Conservation (phyloP, 2,329 filamentous ascomycete genomes). For the Coleophoma cylindrospora region DNA sequence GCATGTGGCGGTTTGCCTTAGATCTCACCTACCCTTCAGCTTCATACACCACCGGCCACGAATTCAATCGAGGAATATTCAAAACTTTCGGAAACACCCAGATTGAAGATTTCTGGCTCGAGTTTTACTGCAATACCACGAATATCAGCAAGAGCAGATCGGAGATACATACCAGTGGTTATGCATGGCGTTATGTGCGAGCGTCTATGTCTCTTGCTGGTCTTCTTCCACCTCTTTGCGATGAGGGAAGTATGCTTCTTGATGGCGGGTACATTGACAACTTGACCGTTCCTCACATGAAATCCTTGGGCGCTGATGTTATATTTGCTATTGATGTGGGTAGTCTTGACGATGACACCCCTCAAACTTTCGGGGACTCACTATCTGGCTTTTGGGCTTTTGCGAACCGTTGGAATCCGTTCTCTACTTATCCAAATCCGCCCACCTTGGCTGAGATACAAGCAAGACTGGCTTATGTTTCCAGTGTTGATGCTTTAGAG, state of each 20-base stretch:
- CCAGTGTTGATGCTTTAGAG: conserved; percentile 89
- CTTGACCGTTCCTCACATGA: conserved; percentile 95
- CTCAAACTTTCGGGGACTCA: conserved; percentile 89
- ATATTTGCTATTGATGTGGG: conserved; percentile 97
- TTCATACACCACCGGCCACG: conserved; percentile 96
- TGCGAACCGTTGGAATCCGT: conserved; percentile 94
- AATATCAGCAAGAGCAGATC: conserved; percentile 92
- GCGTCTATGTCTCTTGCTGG: conserved; percentile 97
- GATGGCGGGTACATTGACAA: conserved; percentile 98
- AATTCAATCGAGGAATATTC: conserved; percentile 98
- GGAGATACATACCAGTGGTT: conserved; percentile 93
- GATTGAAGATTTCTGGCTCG: conserved; percentile 98
- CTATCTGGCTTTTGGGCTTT: conserved; percentile 94
- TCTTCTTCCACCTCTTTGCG: conserved; percentile 85
- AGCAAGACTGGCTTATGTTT: conserved; percentile 89
- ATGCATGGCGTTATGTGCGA: conserved; percentile 94
- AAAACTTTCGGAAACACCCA: conserved; percentile 96
- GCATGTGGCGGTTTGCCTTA: conserved; percentile 96
- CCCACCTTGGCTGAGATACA: conserved; percentile 96
- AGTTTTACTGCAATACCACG: conserved; percentile 98
- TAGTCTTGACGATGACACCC: conserved; percentile 83
- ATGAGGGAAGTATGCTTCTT: conserved; percentile 93
- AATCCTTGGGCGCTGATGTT: conserved; percentile 82
- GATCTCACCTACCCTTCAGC: conserved; percentile 95
- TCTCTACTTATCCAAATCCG: conserved; percentile 83